Evolutionary conservation across 495 filamentous ascomycete species (phyloP).

Genomic region (Trypethelium eluteriae): DNA sequence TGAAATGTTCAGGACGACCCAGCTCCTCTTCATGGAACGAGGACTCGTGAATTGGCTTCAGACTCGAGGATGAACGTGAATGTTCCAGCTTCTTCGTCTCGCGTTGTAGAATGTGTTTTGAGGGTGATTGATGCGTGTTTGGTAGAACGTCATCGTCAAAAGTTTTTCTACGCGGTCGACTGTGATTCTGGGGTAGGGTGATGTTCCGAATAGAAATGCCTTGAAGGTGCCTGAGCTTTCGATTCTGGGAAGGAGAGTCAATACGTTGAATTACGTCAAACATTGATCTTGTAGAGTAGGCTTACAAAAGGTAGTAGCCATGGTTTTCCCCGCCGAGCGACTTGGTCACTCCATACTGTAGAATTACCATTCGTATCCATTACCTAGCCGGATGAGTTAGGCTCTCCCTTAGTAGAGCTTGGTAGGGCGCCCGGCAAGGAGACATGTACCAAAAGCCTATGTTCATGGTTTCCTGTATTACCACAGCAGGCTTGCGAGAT

Average conservation of each 20-base stretch:
- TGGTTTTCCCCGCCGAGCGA: conserved; percentile 39
- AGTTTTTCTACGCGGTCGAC: conserved; percentile 58
- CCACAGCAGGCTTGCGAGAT: neutral
- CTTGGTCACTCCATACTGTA: neutral
- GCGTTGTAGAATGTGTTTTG: conserved; percentile 57
- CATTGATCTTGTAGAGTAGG: conserved; percentile 14
- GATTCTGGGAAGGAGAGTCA: conserved; percentile 50
- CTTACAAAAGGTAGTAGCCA: conserved; percentile 47
- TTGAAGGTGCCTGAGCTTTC: conserved; percentile 79
- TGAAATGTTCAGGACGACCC: neutral
- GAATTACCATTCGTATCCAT: neutral
- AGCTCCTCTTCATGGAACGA: neutral
- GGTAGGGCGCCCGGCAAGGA: neutral
- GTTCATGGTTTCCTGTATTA: neutral
- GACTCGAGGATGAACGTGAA: conserved; percentile 57
- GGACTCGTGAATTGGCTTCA: conserved; percentile 10
- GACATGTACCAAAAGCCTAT: neutral
- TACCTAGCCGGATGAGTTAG: neutral
- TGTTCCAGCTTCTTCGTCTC: conserved; percentile 54
- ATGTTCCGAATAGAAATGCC: conserved; percentile 85
- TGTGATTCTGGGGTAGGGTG: conserved; percentile 45
- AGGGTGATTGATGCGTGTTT: conserved; percentile 56
- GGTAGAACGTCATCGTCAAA: conserved; percentile 79
- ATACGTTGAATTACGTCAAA: conserved; percentile 16
- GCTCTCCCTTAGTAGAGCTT: neutral